phyloP scores from a whole-genome alignment of 1,284 basidiomycete species.

The Megacollybia platyphylla region DNA sequence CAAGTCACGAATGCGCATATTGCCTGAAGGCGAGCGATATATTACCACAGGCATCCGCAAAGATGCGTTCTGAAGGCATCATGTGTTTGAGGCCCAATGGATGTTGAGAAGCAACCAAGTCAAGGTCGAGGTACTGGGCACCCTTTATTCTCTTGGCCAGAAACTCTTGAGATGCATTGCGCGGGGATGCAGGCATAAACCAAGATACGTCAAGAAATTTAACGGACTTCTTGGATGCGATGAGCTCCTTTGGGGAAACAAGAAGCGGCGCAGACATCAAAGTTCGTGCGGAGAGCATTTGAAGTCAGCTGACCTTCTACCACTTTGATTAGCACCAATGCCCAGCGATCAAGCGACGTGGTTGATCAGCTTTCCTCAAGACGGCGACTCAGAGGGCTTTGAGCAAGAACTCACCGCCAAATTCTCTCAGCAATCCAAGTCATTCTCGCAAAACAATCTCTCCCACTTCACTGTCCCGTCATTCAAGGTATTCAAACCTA shows the following conservation, averaged over 20 bases:
- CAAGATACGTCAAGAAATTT: slow-evolving; percentile 68
- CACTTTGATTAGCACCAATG: slow-evolving; percentile 28
- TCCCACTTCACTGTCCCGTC: slow-evolving; percentile 56
- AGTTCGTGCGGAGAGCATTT: background rate
- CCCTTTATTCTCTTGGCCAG: slow-evolving; percentile 56
- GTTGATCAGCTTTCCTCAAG: slow-evolving; percentile 63
- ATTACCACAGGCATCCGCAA: slow-evolving; percentile 73
- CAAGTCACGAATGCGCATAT: slow-evolving; percentile 1
- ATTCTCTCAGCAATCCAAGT: slow-evolving; percentile 40
- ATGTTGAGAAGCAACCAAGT: slow-evolving; percentile 59
- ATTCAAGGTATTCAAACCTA: slow-evolving; percentile 50
- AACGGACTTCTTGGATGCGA: slow-evolving; percentile 22
- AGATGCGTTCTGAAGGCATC: slow-evolving; percentile 71
- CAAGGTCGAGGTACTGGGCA: slow-evolving; percentile 76
- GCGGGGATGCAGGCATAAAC: slow-evolving; percentile 78
- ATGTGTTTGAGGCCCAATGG: slow-evolving; percentile 83
- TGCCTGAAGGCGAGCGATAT: slow-evolving; percentile 5
- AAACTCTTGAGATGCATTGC: slow-evolving; percentile 57
- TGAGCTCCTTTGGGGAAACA: slow-evolving; percentile 36
- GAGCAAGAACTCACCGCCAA: slow-evolving; percentile 50
- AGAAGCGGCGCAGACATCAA: slow-evolving; percentile 33
- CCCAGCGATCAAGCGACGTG: slow-evolving; percentile 81
- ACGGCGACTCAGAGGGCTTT: slow-evolving; percentile 63
- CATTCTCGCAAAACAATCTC: slow-evolving; percentile 29
- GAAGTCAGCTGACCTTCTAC: background rate